Conservation (phyloP, 2,329 filamentous ascomycete species). For the Byssochlamys sp. region DNA sequence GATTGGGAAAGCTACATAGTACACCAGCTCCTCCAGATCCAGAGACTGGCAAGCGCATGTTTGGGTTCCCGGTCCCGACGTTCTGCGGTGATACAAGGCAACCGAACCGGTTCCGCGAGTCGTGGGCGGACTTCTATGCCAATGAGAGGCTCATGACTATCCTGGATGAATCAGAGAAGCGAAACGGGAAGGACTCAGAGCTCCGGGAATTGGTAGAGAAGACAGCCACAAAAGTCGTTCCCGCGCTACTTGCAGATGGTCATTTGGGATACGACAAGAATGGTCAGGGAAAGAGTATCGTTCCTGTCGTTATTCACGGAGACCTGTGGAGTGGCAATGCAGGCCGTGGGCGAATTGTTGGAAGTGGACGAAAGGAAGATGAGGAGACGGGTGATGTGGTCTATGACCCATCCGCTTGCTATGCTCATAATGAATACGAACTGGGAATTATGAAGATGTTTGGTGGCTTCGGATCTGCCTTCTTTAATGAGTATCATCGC, state of each 20-base stretch:
- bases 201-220: constrained; percentile 55
- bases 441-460: constrained; percentile 95
- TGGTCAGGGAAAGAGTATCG: constrained; percentile 46
- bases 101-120: constrained; percentile 61
- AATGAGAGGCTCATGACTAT: constrained; percentile 63
- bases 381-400: constrained; percentile 58
- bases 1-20: constrained; percentile 69
- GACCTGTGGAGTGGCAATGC: constrained; percentile 92
- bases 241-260: constrained; percentile 60
- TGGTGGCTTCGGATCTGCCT: constrained; percentile 65
- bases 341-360: constrained; percentile 53
- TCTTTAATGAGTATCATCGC: constrained; percentile 67
- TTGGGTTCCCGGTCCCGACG: constrained; percentile 75
- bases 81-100: constrained; percentile 81
- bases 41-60: constrained; percentile 42
- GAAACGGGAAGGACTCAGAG: constrained; percentile 56
- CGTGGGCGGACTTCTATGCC: constrained; percentile 80
- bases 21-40: constrained; percentile 53
- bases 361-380: constrained; percentile 23
- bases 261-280: constrained; percentile 45
- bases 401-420: constrained; percentile 71
- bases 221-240: constrained; percentile 58
- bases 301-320: constrained; percentile 77
- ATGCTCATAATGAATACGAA: constrained; percentile 82
- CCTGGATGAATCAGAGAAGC: constrained; percentile 45